These are phyloP conservation scores for Mycena venus DNA, from an alignment of 768 basidiomycete species.

Conservation along the genomic window DNA sequence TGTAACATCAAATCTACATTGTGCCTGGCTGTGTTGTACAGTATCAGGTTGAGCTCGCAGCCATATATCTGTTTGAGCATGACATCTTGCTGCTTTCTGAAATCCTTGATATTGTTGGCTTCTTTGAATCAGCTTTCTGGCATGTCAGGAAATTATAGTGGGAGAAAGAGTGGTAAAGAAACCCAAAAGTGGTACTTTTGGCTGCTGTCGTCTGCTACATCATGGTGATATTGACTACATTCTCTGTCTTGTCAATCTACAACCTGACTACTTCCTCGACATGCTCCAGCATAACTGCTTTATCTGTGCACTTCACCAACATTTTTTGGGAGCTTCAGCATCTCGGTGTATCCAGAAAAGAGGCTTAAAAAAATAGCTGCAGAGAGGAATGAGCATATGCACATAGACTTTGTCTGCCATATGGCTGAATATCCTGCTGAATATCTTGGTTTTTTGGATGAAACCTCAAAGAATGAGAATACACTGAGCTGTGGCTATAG, in stretches of 20 bases:
- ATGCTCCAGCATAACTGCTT: constrained; percentile 46
- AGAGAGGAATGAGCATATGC: constrained; percentile 42
- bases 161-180: neutral
- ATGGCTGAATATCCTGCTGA: constrained; percentile 47
- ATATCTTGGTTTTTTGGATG: constrained; percentile 51
- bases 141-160: neutral
- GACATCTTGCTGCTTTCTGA: neutral
- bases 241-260: constrained; percentile 27
- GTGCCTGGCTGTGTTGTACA: neutral
- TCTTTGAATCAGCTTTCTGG: constrained; percentile 9
- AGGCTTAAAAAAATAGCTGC: constrained; percentile 46
- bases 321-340: constrained; percentile 45
- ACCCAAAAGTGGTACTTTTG: neutral
- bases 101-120: constrained; percentile 7
- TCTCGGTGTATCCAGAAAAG: constrained; percentile 42
- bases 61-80: neutral
- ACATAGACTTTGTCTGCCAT: constrained; percentile 39
- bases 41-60: neutral
- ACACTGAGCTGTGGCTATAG: constrained; percentile 36
- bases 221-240: constrained; percentile 41
- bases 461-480: constrained; percentile 48
- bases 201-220: constrained; percentile 5
- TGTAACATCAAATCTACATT: too few relatives aligned
- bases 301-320: constrained; percentile 48
- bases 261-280: constrained; percentile 46